These are phyloP conservation scores for Podospora bellae-mahoneyi DNA, from an alignment of 495 filamentous ascomycete species.

Conservation along the genomic window DNA sequence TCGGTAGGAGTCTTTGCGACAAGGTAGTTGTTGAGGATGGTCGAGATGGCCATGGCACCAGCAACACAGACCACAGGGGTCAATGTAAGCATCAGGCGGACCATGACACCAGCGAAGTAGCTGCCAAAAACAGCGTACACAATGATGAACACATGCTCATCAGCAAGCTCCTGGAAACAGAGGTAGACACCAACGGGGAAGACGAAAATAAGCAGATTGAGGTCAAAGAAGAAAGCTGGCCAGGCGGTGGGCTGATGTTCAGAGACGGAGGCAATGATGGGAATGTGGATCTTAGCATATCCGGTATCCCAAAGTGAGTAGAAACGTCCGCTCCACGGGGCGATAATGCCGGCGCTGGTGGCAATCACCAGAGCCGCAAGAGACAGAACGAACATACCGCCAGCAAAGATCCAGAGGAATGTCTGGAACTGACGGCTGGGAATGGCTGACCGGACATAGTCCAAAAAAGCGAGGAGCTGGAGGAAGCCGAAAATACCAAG, in stretches of 20 bases:
- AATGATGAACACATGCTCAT: constrained; percentile 98
- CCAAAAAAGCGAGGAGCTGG: constrained; percentile 89
- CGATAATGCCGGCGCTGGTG: constrained; percentile 84
- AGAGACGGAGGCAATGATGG: constrained; percentile 98
- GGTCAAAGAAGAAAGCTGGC: constrained; percentile 99
- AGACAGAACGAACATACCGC: constrained; percentile 63
- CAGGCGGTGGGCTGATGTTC: constrained; percentile 99
- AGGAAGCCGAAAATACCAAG: constrained; percentile 94
- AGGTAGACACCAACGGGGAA: constrained; percentile 99
- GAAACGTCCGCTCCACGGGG: constrained; percentile 97
- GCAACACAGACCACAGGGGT: constrained; percentile 96
- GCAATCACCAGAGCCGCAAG: constrained; percentile 67
- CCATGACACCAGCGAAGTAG: constrained; percentile 99
- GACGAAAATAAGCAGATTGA: constrained; percentile 97
- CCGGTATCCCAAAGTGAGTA: constrained; percentile 99
- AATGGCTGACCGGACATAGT: constrained; percentile 81
- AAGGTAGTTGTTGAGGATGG: constrained; percentile 84
- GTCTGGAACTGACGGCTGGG: constrained; percentile 93
- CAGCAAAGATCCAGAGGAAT: constrained; percentile 72
- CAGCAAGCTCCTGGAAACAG: constrained; percentile 88
- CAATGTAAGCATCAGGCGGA: constrained; percentile 94
- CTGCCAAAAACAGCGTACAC: constrained; percentile 92
- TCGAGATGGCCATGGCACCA: constrained; percentile 84
- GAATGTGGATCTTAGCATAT: constrained; percentile 99
- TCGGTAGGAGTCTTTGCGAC: constrained; percentile 52